Percentiles rank a stretch among this genome's conserved stretches.
Conservation (phyloP, 2,329 filamentous ascomycete genomes). For the Zymoseptoria pseudotritici region DNA sequence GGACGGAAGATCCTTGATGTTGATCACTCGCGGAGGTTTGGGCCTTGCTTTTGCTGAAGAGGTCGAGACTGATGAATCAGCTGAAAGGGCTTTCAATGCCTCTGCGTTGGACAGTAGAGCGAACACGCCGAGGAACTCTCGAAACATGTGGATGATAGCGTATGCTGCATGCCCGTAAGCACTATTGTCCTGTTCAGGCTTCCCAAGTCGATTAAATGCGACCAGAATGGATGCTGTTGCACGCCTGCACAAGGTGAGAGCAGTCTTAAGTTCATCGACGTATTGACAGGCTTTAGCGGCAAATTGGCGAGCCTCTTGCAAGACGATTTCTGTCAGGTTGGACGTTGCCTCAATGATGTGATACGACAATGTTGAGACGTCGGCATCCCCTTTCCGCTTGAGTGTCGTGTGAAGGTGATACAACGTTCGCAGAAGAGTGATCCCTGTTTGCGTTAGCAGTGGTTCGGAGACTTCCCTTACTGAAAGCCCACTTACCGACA, state of each 20-base stretch:
- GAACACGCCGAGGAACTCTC: slow-evolving; percentile 27
- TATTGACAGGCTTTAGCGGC: slow-evolving; percentile 1
- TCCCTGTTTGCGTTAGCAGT: slow-evolving; percentile 14
- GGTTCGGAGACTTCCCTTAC: not conserved
- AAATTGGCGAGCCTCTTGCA: slow-evolving; percentile 9
- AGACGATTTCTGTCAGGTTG: slow-evolving; percentile 18
- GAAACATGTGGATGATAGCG: slow-evolving; percentile 32
- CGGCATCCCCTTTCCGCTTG: slow-evolving; percentile 10
- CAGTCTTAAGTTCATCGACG: slow-evolving; percentile 9
- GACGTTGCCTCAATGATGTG: slow-evolving; percentile 21
- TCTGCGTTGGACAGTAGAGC: slow-evolving; percentile 6
- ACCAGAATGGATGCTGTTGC: slow-evolving; percentile 18
- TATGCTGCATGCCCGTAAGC: slow-evolving; percentile 22
- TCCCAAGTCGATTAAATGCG: slow-evolving; percentile 17
- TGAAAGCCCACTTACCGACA: slow-evolving; percentile 11
- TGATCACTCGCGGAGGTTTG: slow-evolving; percentile 10
- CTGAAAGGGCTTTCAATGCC: slow-evolving; percentile 19
- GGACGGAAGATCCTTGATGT: slow-evolving; percentile 15
- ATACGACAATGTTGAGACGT: slow-evolving; percentile 19
- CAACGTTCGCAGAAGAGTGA: slow-evolving; percentile 22
- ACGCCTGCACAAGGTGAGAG: slow-evolving; percentile 17
- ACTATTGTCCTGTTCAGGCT: slow-evolving; percentile 5
- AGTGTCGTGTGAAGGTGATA: slow-evolving; percentile 22
- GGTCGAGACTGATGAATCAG: not conserved
- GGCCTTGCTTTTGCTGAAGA: slow-evolving; percentile 11